Evolutionary conservation across 352 stramenopile genomes (phyloP).

Genomic region (Phytophthora brassicae): DNA sequence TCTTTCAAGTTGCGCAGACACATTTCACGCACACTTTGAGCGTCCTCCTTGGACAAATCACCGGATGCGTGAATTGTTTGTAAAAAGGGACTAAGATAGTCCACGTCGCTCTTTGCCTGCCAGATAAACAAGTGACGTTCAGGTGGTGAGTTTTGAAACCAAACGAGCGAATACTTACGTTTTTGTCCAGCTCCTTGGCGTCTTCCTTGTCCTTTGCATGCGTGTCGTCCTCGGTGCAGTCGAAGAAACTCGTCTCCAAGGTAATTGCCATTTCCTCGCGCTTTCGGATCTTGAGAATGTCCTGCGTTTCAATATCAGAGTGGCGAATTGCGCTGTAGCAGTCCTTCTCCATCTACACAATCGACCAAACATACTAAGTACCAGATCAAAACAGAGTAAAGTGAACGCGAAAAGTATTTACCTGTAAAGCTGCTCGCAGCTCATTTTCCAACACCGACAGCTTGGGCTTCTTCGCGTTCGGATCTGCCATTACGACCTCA

Average conservation of each 20-base stretch:
- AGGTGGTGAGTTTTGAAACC: neutral
- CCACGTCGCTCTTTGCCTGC: conserved; percentile 76
- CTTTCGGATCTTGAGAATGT: conserved; percentile 90
- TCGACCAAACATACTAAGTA: too few relatives aligned
- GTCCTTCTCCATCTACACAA: conserved; percentile 81
- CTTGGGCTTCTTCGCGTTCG: conserved; percentile 64
- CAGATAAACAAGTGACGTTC: neutral
- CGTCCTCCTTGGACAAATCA: conserved; percentile 83
- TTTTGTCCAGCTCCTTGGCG: conserved; percentile 63
- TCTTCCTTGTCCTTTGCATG: conserved; percentile 68
- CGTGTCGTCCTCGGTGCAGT: conserved; percentile 63
- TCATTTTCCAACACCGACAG: conserved; percentile 77
- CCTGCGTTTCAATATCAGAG: conserved; percentile 88
- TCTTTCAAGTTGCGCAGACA: conserved; percentile 94
- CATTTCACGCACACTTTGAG: conserved; percentile 82
- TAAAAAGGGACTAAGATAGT: conserved; percentile 95
- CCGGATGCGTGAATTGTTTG: conserved; percentile 65
- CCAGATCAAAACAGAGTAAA: too few relatives aligned
- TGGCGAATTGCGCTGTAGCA: conserved; percentile 88
- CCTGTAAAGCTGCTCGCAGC: conserved; percentile 60
- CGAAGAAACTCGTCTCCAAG: conserved; percentile 88
- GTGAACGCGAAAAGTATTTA: conserved; percentile 8
- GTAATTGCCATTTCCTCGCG: conserved; percentile 85
- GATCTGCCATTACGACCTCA: conserved; percentile 75
- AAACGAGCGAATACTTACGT: conserved; percentile 37